A percentile compares a stretch with the other conserved stretches of the same genome.
Conservation (phyloP, 2,329 filamentous ascomycete species). For the Phaeophleospora eucalypticola region DNA sequence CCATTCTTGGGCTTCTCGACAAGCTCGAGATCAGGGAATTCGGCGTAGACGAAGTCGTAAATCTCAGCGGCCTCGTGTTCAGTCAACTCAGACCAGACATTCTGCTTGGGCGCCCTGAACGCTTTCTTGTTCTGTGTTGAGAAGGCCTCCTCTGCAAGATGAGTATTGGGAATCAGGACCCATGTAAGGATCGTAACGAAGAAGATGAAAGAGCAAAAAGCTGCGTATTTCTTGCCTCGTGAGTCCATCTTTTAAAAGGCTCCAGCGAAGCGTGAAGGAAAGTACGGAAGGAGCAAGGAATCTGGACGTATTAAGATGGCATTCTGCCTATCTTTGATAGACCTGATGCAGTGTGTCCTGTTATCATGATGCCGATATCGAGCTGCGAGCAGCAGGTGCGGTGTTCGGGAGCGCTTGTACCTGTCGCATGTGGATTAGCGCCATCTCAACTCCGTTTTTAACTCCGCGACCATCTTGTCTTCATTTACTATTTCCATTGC, state of each 20-base stretch:
- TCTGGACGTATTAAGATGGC: no score
- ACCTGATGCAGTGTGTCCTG: background rate
- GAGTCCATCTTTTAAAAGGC: no score
- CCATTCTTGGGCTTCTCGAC: slow-evolving; percentile 21
- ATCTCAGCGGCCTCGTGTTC: slow-evolving; percentile 38
- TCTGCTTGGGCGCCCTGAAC: slow-evolving; percentile 39
- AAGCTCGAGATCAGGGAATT: slow-evolving; percentile 27
- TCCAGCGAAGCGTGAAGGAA: no score
- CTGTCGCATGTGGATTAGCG: background rate
- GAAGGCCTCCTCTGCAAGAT: slow-evolving; percentile 1
- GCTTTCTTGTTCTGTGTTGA: slow-evolving; percentile 1
- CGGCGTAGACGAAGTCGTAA: slow-evolving; percentile 38
- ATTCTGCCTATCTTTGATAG: background rate
- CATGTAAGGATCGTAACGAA: slow-evolving; percentile 16
- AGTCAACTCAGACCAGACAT: slow-evolving; percentile 41
- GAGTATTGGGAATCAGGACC: slow-evolving; percentile 13
- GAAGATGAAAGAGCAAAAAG: slow-evolving; percentile 15
- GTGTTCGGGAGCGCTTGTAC: background rate
- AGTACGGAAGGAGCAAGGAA: no score
- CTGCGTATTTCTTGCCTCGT: slow-evolving; percentile 9
- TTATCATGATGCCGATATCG: background rate
- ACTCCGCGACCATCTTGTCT: background rate
- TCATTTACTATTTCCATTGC: background rate
- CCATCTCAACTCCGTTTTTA: background rate
- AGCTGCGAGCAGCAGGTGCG: no score